Percentiles rank a stretch among this genome's conserved stretches.
Conservation (phyloP, 768 basidiomycete species). For the Suillus cothurnatus region DNA sequence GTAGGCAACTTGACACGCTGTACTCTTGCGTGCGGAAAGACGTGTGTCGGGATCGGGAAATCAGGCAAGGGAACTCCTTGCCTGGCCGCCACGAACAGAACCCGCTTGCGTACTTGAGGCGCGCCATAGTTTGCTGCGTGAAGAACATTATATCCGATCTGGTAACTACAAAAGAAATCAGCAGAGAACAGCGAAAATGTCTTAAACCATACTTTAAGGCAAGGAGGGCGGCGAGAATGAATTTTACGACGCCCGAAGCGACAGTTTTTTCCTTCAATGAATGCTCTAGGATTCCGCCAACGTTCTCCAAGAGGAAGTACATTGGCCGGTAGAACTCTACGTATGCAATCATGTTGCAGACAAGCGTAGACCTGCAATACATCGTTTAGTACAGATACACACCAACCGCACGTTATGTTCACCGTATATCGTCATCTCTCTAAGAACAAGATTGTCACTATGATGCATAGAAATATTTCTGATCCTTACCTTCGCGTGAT, state of each 20-base stretch:
- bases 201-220: slow-evolving; percentile 57
- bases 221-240: slow-evolving; percentile 59
- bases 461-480: background rate
- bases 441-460: slow-evolving; percentile 22
- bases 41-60: slow-evolving; percentile 66
- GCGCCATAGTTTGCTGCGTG: slow-evolving; percentile 75
- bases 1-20: slow-evolving; percentile 45
- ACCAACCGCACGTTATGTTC: slow-evolving; percentile 3
- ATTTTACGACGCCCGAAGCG: slow-evolving; percentile 63
- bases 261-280: slow-evolving; percentile 46
- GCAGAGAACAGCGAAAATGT: background rate
- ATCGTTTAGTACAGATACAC: background rate
- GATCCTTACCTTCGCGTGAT: slow-evolving; percentile 56
- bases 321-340: slow-evolving; percentile 64
- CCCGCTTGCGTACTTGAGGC: slow-evolving; percentile 65
- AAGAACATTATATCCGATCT: slow-evolving; percentile 62
- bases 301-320: slow-evolving; percentile 76
- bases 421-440: slow-evolving; percentile 66
- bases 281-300: slow-evolving; percentile 58
- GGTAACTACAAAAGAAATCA: slow-evolving; percentile 43
- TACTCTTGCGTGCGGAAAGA: slow-evolving; percentile 37
- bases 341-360: slow-evolving; percentile 71
- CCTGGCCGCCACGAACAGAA: slow-evolving; percentile 71
- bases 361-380: slow-evolving; percentile 53
- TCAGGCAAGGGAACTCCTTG: slow-evolving; percentile 58